phyloP scores from a whole-genome alignment of 257 asterid species.

The Solanum corneliomulleri region DNA sequence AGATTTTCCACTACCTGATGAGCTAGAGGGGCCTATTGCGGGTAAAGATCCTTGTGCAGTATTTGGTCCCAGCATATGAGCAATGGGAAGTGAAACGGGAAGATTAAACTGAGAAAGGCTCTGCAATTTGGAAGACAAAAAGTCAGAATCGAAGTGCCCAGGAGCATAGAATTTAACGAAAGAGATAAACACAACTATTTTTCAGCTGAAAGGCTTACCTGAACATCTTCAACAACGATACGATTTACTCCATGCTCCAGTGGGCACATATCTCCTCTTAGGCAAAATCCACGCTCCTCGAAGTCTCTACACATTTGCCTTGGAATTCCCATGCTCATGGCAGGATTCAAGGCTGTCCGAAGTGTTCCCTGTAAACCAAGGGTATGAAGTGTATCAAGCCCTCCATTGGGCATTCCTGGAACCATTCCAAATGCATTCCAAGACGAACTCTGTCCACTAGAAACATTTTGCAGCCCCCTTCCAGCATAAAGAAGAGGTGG shows the following conservation, averaged over 20 bases:
- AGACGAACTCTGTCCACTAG: conserved; percentile 41
- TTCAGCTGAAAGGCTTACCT: conserved; percentile 36
- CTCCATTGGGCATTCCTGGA: conserved; percentile 72
- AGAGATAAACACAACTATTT: background rate
- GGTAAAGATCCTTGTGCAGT: conserved; percentile 50
- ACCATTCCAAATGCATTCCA: conserved; percentile 81
- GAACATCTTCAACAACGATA: conserved; percentile 96
- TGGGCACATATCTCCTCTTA: conserved; percentile 98
- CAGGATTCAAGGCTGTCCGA: conserved; percentile 52
- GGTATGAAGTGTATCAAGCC: conserved; percentile 66
- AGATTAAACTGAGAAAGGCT: conserved; percentile 84
- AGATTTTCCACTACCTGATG: conserved; percentile 38
- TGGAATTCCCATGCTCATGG: conserved; percentile 56
- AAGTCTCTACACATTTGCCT: conserved; percentile 90
- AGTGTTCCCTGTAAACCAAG: conserved; percentile 65
- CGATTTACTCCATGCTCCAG: conserved; percentile 99
- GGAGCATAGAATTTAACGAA: background rate
- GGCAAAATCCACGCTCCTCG: conserved; percentile 98
- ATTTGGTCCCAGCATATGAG: conserved; percentile 50
- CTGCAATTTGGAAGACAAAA: conserved; percentile 33
- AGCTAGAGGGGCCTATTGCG: conserved; percentile 24
- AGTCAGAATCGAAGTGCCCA: background rate
- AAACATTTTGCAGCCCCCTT: conserved; percentile 55
- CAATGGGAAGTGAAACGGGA: conserved; percentile 57
- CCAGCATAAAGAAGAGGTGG: conserved; percentile 63